phyloP scores from a whole-genome alignment of 495 filamentous ascomycete genomes.

The Talaromyces stipitatus region DNA sequence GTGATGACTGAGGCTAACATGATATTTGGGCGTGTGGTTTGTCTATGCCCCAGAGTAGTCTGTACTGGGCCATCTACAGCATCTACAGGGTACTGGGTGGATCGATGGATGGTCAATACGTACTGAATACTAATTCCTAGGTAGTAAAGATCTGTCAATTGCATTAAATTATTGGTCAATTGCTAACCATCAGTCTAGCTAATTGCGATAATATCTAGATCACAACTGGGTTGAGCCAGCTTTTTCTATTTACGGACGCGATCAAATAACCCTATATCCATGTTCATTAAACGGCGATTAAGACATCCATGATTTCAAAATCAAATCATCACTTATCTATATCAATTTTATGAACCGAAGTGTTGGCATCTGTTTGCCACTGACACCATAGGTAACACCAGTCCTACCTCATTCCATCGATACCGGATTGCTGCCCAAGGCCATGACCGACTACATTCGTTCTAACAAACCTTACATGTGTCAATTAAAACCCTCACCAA shows the following conservation, averaged over 20 bases:
- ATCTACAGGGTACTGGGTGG: not conserved
- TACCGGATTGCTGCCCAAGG: slow-evolving; percentile 2
- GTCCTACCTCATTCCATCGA: not conserved
- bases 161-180: not conserved
- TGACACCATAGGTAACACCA: not conserved
- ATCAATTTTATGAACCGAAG: not conserved
- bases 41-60: not conserved
- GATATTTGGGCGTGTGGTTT: not conserved
- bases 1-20: not conserved
- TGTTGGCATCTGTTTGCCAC: not conserved
- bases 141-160: not conserved
- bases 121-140: not conserved
- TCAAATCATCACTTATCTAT: not conserved
- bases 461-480: not conserved
- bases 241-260: not conserved
- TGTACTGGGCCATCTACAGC: not conserved
- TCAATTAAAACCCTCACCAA: not conserved
- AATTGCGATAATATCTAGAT: not conserved
- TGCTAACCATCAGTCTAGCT: not conserved
- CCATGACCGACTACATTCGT: not conserved
- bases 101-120: not conserved
- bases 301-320: not conserved
- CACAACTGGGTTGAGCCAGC: not conserved
- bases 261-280: not conserved
- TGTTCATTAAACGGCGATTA: not conserved